phyloP scores from a whole-genome alignment of 2,329 filamentous ascomycete species.

The Arthrobotrys sinensis region DNA sequence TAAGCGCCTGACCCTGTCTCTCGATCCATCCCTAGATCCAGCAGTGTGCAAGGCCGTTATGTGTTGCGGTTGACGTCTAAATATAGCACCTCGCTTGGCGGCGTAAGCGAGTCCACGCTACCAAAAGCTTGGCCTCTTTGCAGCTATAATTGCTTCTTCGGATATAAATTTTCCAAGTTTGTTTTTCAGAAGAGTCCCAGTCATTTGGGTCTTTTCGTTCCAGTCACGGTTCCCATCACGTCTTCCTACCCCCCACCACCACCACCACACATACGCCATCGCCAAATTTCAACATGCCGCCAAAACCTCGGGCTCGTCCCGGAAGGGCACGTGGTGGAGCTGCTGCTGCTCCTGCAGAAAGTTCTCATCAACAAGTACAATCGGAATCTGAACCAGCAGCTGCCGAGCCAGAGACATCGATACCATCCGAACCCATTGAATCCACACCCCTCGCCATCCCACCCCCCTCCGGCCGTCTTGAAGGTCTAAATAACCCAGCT shows the following conservation, averaged over 20 bases:
- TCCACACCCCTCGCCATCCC: constrained; percentile 62
- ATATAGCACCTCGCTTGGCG: constrained; percentile 59
- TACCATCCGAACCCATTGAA: constrained; percentile 25
- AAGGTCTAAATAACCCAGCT: constrained; percentile 59
- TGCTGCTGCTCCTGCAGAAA: constrained; percentile 26
- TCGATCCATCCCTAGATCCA: no score
- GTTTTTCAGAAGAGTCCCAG: constrained; percentile 5
- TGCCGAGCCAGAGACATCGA: constrained; percentile 1
- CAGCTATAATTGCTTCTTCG: constrained; percentile 45
- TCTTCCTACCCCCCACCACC: not conserved
- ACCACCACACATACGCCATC: not conserved
- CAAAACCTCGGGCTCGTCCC: constrained; percentile 36
- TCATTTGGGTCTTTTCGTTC: constrained; percentile 1
- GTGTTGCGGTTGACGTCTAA: constrained; percentile 59
- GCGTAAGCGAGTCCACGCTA: constrained; percentile 46
- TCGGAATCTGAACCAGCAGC: constrained; percentile 13
- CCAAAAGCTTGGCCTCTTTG: constrained; percentile 49
- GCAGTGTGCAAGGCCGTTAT: not conserved
- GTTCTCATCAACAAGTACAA: constrained; percentile 5
- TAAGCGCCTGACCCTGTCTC: constrained; percentile 19
- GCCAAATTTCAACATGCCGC: constrained; percentile 42
- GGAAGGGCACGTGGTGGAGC: constrained; percentile 32
- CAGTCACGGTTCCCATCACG: not conserved
- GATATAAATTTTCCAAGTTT: constrained; percentile 39
- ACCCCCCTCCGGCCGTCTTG: constrained; percentile 63